Conservation (phyloP, 106 monocot genomes). For the Phalaenopsis aphrodite region DNA sequence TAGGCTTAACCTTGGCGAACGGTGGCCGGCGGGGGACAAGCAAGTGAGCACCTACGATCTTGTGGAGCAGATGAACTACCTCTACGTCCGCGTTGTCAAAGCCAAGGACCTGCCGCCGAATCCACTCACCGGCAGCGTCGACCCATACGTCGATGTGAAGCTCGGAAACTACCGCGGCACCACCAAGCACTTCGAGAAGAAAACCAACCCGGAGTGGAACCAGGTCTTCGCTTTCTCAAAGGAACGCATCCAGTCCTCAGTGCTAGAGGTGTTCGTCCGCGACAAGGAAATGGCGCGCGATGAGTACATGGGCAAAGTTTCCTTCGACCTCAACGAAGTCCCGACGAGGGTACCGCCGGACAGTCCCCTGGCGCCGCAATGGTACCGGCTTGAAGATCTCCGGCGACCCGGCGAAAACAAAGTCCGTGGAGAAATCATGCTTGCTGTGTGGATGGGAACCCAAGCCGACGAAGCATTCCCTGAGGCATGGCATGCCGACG, state of each 20-base stretch:
- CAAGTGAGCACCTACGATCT: constrained; percentile 70
- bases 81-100: constrained; percentile 75
- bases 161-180: constrained; percentile 88
- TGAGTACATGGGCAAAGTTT: constrained; percentile 71
- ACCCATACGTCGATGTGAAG: constrained; percentile 82
- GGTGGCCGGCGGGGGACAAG: constrained; percentile 62
- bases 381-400: constrained; percentile 78
- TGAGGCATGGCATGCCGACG: constrained; percentile 80
- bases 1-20: constrained; percentile 35
- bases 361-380: constrained; percentile 82
- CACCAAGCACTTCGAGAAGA: constrained; percentile 66
- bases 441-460: constrained; percentile 72
- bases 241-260: constrained; percentile 63
- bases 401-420: constrained; percentile 40
- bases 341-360: constrained; percentile 84
- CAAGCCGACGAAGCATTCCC: constrained; percentile 75
- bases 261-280: constrained; percentile 67
- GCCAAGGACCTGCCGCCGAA: constrained; percentile 70
- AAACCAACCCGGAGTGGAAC: constrained; percentile 72
- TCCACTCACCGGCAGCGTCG: constrained; percentile 53
- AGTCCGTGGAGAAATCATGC: constrained; percentile 66
- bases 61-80: constrained; percentile 81
- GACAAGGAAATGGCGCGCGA: constrained; percentile 77
- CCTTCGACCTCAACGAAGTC: constrained; percentile 81
- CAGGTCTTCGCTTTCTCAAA: constrained; percentile 93